A percentile compares a stretch with the other conserved stretches of the same genome.
These are phyloP conservation scores for Aspergillus coremiiformis DNA, from an alignment of 495 filamentous ascomycete species.

Conservation along the genomic window DNA sequence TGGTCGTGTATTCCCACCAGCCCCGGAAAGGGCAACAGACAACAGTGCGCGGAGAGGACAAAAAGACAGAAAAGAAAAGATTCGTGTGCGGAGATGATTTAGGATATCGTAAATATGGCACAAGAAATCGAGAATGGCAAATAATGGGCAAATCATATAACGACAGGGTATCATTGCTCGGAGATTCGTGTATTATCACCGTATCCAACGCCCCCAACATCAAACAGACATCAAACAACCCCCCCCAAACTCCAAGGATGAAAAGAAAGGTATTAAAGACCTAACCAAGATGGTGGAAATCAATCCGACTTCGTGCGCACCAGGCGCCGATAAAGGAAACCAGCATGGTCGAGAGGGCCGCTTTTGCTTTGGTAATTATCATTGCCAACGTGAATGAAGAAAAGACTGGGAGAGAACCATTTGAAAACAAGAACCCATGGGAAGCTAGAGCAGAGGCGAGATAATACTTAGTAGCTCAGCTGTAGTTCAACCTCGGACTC, in stretches of 20 bases:
- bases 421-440: not conserved
- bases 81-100: conserved; percentile 15
- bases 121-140: conserved; percentile 7
- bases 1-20: conserved; percentile 12
- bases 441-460: not conserved
- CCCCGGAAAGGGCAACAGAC: conserved; percentile 8
- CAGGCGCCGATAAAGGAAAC: conserved; percentile 11
- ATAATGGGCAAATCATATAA: conserved; percentile 15
- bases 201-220: conserved; percentile 34
- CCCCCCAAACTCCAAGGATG: conserved; percentile 19
- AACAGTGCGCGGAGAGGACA: not conserved
- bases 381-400: not conserved
- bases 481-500: conserved; percentile 31
- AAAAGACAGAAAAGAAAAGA: conserved; percentile 5
- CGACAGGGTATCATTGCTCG: conserved; percentile 42
- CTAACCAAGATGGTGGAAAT: not conserved
- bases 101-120: conserved; percentile 23
- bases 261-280: conserved; percentile 2
- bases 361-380: not conserved
- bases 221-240: too few species aligned
- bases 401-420: not conserved
- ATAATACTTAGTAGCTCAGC: conserved; percentile 27
- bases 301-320: conserved; percentile 10
- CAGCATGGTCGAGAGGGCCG: not conserved
- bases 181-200: conserved; percentile 45